Conservation (phyloP, 805 yeast species). For the Candida insectalens region DNA sequence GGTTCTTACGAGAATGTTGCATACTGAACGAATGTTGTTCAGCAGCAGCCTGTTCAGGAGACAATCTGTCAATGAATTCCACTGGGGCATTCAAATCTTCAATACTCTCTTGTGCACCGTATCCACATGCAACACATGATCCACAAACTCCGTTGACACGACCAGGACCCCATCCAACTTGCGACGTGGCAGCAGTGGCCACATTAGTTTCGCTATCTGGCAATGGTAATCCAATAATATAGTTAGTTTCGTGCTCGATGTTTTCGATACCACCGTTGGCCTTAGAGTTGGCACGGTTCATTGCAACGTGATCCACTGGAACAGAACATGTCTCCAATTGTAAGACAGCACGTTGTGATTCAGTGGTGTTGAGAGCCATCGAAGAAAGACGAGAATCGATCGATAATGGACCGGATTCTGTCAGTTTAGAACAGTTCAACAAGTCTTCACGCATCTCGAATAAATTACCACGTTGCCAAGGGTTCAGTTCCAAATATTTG, state of each 20-base stretch:
- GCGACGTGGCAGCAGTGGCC: slow-evolving; percentile 4
- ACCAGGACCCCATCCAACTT: slow-evolving; percentile 1
- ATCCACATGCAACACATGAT: slow-evolving; percentile 20
- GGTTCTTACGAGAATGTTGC: slow-evolving; percentile 2
- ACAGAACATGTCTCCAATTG: slow-evolving; percentile 21
- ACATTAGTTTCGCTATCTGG: slow-evolving; percentile 4
- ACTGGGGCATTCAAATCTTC: slow-evolving; percentile 1
- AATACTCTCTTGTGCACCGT: slow-evolving; percentile 8
- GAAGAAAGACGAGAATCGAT: slow-evolving; percentile 18
- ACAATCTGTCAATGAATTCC: too few relatives aligned
- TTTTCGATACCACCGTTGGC: slow-evolving; percentile 19
- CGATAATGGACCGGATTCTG: slow-evolving; percentile 26
- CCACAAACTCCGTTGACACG: slow-evolving; percentile 14
- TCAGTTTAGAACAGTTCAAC: slow-evolving; percentile 18
- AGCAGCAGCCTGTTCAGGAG: background rate
- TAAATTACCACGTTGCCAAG: slow-evolving; percentile 36
- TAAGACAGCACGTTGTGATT: slow-evolving; percentile 12
- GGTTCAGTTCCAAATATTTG: slow-evolving; percentile 34
- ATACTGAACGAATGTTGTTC: background rate
- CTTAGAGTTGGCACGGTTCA: slow-evolving; percentile 20
- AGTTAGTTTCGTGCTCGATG: slow-evolving; percentile 19
- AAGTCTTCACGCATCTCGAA: slow-evolving; percentile 30
- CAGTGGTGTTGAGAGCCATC: slow-evolving; percentile 18
- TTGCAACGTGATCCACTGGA: slow-evolving; percentile 26
- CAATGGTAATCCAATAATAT: slow-evolving; percentile 17